Evolutionary conservation across 2,329 filamentous ascomycete species (phyloP), one percentile per base, ranked within the genome.

Genomic region (Akanthomyces muscarius): DNA sequence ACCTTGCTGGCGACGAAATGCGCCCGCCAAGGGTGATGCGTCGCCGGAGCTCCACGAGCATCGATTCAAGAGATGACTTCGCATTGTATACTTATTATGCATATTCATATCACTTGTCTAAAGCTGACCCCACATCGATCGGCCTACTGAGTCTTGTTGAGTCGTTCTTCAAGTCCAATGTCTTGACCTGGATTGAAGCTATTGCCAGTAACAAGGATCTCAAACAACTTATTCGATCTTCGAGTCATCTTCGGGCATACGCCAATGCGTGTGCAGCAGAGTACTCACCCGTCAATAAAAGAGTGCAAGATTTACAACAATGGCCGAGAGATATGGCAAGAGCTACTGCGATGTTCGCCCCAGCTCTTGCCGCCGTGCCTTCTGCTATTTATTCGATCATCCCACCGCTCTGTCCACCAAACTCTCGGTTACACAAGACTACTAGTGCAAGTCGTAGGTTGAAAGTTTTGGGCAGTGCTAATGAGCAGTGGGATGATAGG

Each of bases 151-250:
- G 64, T 2, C 67, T 72, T 51, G 60, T 75, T 7, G 65, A 66
- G 13, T 62, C 61, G 13, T 77, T 77, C 63, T 56, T 76, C 7
- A 69, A 68, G 16, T 66, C 68, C 28, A 76, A 76, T 61, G 60
- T 77, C 4, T 68, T 77, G 13, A 70, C 71, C 11, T 77, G 75
- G 76, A 73, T 77, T 47, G 75, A 77, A 64, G 66, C 58, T 25
- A 66, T 67, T 5, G 68, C 69, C 13, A 57, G 21, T 16, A 33
- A 11, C 13, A 47, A 36, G 21, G 45, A 56, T 21, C 42, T 64
- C 28, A 61, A 38, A 33, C 62, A 52, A 41, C 56, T 64, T 11
- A 33, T 50, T 18, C 48, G 25, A 23, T 33, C 56, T 1, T 54
- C 62, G 3, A 56, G 45, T n/a, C 38, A 61, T 54, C 51, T 64